Percentiles rank a stretch among this genome's conserved stretches.
Conservation (phyloP, 345 rosid species). For the Geranium brycei region DNA sequence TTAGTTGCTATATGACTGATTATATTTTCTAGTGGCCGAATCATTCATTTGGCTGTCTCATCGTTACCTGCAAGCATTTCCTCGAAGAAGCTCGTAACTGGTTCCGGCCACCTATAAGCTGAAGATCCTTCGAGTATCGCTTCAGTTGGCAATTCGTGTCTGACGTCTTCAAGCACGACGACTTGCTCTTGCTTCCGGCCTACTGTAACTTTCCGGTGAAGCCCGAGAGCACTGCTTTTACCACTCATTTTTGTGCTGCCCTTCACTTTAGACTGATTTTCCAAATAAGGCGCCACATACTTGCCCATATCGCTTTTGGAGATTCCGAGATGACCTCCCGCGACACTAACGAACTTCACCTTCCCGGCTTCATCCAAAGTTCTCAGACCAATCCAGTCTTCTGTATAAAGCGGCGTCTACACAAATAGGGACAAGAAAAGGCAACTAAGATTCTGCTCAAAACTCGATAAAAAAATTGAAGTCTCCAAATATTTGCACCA, state of each 20-base stretch:
- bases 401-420: slow-evolving; percentile 68
- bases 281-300: slow-evolving; percentile 57
- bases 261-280: slow-evolving; percentile 8
- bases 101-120: slow-evolving; percentile 19
- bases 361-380: slow-evolving; percentile 51
- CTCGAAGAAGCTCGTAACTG: slow-evolving; percentile 19
- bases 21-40: no score
- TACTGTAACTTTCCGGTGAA: neutral
- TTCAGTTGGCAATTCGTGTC: slow-evolving; percentile 9
- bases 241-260: neutral
- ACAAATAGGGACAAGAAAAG: neutral
- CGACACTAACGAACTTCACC: slow-evolving; percentile 46
- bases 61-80: slow-evolving; percentile 5
- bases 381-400: slow-evolving; percentile 88
- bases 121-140: slow-evolving; percentile 17
- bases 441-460: no score
- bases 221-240: neutral
- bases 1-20: no score
- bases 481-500: neutral
- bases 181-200: no score
- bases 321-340: slow-evolving; percentile 64
- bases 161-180: no score
- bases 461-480: neutral
- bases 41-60: no score
- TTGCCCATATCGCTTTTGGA: slow-evolving; percentile 37